Evolutionary conservation across 2,329 filamentous ascomycete species (phyloP).

Genomic region (Ophiostoma montium): DNA sequence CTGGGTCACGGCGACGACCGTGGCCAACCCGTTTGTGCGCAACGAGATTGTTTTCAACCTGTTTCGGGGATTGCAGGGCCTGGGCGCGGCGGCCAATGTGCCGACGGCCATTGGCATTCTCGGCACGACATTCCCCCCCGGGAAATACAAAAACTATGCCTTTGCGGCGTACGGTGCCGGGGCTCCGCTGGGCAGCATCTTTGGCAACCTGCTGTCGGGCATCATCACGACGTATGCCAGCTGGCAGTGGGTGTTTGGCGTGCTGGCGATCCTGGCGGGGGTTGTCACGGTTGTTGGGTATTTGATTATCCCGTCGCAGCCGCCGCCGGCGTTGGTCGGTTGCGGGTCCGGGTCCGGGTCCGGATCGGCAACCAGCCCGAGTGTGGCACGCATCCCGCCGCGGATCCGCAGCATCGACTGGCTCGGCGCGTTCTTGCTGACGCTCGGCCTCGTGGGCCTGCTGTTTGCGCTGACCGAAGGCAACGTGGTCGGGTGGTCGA

Average conservation of each 20-base stretch:
- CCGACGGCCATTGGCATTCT: constrained; percentile 59
- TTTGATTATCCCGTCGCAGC: constrained; percentile 39
- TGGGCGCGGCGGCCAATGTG: constrained; percentile 55
- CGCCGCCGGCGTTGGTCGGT: background rate
- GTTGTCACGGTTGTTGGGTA: constrained; percentile 41
- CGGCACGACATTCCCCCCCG: constrained; percentile 51
- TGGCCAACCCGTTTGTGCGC: constrained; percentile 48
- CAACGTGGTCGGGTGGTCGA: constrained; percentile 53
- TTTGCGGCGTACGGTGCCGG: constrained; percentile 53
- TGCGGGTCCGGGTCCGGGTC: background rate
- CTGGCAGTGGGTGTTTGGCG: constrained; percentile 57
- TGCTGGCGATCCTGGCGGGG: constrained; percentile 44
- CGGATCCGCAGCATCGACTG: constrained; percentile 38
- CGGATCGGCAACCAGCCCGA: constrained; percentile 23
- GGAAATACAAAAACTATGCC: constrained; percentile 56
- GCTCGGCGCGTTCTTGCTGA: constrained; percentile 50
- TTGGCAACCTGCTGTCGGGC: constrained; percentile 51
- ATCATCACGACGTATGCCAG: constrained; percentile 46
- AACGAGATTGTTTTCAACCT: constrained; percentile 56
- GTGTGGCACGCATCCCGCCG: constrained; percentile 16
- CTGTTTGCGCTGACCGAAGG: constrained; percentile 56
- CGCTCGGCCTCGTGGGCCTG: constrained; percentile 44
- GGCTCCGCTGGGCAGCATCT: constrained; percentile 48
- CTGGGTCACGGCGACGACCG: constrained; percentile 45
- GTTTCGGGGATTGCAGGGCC: constrained; percentile 50